Conservation (phyloP, 352 stramenopile species). For the Phytopythium boreale region DNA sequence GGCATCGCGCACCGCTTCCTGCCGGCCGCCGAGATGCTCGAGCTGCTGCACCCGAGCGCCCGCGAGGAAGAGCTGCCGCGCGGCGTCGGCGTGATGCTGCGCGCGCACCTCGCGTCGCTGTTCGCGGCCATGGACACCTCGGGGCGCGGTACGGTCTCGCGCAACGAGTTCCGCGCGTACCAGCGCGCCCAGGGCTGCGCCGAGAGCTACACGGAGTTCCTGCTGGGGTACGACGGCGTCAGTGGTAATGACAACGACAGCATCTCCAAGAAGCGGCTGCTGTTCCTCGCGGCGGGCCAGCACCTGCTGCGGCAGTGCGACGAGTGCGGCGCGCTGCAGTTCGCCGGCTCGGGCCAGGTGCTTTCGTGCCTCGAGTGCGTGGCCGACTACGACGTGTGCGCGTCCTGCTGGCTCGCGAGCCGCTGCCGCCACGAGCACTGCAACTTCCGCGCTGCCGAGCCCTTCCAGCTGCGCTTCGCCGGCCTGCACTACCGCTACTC, state of each 20-base stretch:
- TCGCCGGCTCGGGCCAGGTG: slow-evolving; percentile 29
- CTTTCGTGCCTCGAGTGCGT: slow-evolving; percentile 25
- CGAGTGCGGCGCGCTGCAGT: slow-evolving; percentile 28
- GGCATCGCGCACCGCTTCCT: slow-evolving; percentile 22
- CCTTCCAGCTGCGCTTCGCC: slow-evolving; percentile 32
- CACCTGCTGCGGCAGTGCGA: slow-evolving; percentile 34
- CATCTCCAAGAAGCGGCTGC: slow-evolving; percentile 27
- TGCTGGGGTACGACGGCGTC: slow-evolving; percentile 24
- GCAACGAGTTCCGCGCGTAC: slow-evolving; percentile 23
- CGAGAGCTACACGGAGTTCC: slow-evolving; percentile 33
- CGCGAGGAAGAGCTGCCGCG: slow-evolving; percentile 28
- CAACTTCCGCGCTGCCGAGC: slow-evolving; percentile 32
- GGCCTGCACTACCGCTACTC: slow-evolving; percentile 31
- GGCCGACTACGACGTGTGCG: slow-evolving; percentile 25
- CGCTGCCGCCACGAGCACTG: slow-evolving; percentile 29
- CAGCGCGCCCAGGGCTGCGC: slow-evolving; percentile 23
- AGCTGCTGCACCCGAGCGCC: slow-evolving; percentile 22
- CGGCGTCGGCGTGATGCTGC: slow-evolving; percentile 29
- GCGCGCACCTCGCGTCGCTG: slow-evolving; percentile 25
- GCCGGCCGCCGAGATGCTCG: slow-evolving; percentile 26
- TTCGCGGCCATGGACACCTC: slow-evolving; percentile 25
- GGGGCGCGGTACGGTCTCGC: slow-evolving; percentile 20
- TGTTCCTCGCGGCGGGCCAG: slow-evolving; percentile 29
- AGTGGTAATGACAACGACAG: too few relatives aligned
- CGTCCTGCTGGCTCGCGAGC: slow-evolving; percentile 21